phyloP scores from a whole-genome alignment of 345 rosid species.

The Eucalyptus decipiens region DNA sequence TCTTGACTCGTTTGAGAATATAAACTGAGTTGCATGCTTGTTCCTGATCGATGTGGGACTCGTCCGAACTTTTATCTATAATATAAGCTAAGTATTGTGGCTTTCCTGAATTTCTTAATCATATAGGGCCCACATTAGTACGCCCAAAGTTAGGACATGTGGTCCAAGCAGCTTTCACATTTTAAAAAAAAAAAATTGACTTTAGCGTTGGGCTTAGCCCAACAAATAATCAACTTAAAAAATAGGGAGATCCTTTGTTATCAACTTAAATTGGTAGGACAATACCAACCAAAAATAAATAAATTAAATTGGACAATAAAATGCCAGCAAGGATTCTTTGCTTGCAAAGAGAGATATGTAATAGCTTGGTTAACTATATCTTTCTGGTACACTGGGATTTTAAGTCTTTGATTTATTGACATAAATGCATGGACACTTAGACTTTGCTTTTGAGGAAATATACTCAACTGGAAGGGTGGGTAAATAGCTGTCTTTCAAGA shows the following conservation, averaged over 20 bases:
- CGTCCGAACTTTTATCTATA: background rate
- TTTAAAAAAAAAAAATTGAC: background rate
- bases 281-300: no score
- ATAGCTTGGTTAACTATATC: background rate
- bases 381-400: background rate
- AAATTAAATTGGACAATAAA: background rate
- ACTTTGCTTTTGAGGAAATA: background rate
- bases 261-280: background rate
- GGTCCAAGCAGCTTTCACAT: background rate
- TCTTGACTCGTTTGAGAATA: rapidly evolving
- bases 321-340: background rate
- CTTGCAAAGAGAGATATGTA: background rate
- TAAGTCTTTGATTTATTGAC: background rate
- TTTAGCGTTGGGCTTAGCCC: background rate
- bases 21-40: background rate
- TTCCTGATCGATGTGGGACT: background rate
- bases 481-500: background rate
- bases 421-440: background rate
- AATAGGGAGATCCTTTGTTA: background rate
- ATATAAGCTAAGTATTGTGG: background rate
- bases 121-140: background rate
- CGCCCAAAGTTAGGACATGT: background rate
- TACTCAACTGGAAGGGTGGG: background rate
- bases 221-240: background rate
- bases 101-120: background rate